These are phyloP conservation scores for Ramalina intermedia DNA, from an alignment of 495 filamentous ascomycete genomes.

Conservation along the genomic window DNA sequence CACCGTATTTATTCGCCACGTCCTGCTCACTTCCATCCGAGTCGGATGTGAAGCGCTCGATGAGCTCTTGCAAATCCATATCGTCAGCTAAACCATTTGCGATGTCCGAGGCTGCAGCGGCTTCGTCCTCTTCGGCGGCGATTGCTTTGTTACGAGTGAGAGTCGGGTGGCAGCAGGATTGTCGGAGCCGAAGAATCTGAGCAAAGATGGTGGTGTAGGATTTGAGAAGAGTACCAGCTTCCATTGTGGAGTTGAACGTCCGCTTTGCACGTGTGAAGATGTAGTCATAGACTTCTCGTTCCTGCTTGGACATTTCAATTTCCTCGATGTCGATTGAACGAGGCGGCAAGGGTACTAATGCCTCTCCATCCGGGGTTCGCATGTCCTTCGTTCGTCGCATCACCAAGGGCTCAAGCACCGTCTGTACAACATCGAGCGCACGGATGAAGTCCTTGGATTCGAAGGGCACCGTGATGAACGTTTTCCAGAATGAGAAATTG, in stretches of 20 bases:
- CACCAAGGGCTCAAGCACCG: constrained; percentile 89
- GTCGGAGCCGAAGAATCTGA: constrained; percentile 84
- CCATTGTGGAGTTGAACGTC: constrained; percentile 70
- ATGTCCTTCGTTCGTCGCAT: constrained; percentile 91
- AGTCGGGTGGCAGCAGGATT: constrained; percentile 86
- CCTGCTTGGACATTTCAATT: constrained; percentile 66
- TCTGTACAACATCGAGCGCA: constrained; percentile 92
- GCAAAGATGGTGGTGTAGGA: constrained; percentile 94
- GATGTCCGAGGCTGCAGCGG: constrained; percentile 63
- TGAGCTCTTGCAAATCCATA: constrained; percentile 82
- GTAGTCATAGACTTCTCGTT: constrained; percentile 83
- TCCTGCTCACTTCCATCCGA: constrained; percentile 42
- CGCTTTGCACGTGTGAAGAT: constrained; percentile 72
- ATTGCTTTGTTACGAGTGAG: constrained; percentile 74
- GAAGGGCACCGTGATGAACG: constrained; percentile 94
- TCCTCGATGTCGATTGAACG: constrained; percentile 70
- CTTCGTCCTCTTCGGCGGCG: constrained; percentile 78
- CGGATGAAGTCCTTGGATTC: constrained; percentile 87
- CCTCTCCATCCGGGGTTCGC: constrained; percentile 83
- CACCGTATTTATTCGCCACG: constrained; percentile 48
- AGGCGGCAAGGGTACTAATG: constrained; percentile 73
- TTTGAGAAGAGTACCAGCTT: constrained; percentile 84
- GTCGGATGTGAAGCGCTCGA: constrained; percentile 62
- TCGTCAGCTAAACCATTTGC: constrained; percentile 77
- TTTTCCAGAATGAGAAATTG: constrained; percentile 98